These are phyloP conservation scores for Aspergillus fischeri DNA, from an alignment of 2,329 filamentous ascomycete species.

Conservation along the genomic window DNA sequence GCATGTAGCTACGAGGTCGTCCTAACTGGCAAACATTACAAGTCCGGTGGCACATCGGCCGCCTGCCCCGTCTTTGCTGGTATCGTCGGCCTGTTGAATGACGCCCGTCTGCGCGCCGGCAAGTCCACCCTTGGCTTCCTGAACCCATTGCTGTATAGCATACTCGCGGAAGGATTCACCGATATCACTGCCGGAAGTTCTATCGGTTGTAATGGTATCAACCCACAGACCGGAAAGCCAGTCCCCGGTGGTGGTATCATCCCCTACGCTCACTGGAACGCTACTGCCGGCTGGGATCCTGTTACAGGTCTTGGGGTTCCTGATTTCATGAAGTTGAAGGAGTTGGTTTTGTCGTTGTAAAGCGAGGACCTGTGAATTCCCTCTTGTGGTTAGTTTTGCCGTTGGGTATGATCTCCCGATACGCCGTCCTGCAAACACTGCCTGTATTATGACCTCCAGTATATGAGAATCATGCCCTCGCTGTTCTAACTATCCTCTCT, in stretches of 20 bases:
- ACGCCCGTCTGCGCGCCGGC: constrained; percentile 50
- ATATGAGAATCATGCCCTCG: too few relatives aligned
- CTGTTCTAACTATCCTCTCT: too few relatives aligned
- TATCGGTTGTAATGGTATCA: constrained; percentile 31
- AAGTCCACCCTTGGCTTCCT: constrained; percentile 51
- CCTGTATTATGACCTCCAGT: too few relatives aligned
- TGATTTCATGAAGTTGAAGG: constrained; percentile 18
- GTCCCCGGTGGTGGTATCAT: constrained; percentile 20
- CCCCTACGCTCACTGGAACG: constrained; percentile 26
- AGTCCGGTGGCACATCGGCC: constrained; percentile 25
- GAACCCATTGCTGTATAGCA: constrained; percentile 54
- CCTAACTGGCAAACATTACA: constrained; percentile 5
- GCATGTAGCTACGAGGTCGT: constrained; percentile 12
- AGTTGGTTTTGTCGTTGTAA: constrained; percentile 11
- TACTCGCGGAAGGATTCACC: constrained; percentile 46
- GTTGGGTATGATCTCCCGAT: too few relatives aligned
- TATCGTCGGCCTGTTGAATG: constrained; percentile 57
- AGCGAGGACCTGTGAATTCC: too few relatives aligned
- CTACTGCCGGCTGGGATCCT: constrained; percentile 38
- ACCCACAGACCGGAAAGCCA: constrained; percentile 23
- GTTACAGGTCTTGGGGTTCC: constrained; percentile 39
- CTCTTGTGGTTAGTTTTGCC: too few relatives aligned
- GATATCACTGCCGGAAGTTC: constrained; percentile 40
- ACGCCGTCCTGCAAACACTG: too few relatives aligned
- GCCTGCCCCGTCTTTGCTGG: constrained; percentile 56